Conservation (phyloP, 129 eudicot genomes). For the Smallanthus sonchifolius region DNA sequence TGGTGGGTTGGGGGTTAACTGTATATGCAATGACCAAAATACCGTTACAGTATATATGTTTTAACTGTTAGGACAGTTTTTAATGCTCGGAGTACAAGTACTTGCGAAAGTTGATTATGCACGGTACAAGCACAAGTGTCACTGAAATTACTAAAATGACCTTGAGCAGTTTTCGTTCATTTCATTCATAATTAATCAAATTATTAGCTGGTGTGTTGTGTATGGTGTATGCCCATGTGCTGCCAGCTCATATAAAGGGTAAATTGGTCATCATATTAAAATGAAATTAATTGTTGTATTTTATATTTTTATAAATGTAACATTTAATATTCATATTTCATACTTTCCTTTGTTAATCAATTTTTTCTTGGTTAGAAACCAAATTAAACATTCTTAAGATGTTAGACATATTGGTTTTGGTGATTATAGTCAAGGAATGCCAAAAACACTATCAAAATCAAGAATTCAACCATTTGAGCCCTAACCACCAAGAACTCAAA, state of each 20-base stretch:
- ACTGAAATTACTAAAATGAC: conserved; percentile 11
- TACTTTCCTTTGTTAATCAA: neutral
- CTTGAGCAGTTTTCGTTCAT: conserved; percentile 10
- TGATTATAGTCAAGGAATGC: too few relatives aligned
- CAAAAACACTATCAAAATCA: too few relatives aligned
- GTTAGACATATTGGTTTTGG: too few relatives aligned
- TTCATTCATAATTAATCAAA: conserved; percentile 21
- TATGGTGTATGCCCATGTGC: conserved; percentile 39
- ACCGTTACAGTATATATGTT: conserved; percentile 4
- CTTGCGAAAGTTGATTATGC: neutral
- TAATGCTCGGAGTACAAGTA: conserved; percentile 15
- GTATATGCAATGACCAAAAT: conserved; percentile 2
- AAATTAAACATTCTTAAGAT: too few relatives aligned
- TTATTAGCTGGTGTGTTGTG: conserved; percentile 33
- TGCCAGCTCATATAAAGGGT: conserved; percentile 33
- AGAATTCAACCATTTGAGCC: too few relatives aligned
- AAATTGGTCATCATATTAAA: conserved; percentile 14
- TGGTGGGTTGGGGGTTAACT: conserved; percentile 24
- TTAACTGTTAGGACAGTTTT: conserved; percentile 7
- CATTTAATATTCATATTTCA: neutral
- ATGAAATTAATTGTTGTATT: neutral
- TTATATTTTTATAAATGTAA: neutral
- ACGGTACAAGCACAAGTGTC: neutral
- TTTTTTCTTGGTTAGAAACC: too few relatives aligned
- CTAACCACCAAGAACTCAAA: too few relatives aligned